Percentiles rank a stretch among this genome's conserved stretches.
Evolutionary conservation across 768 basidiomycete genomes (phyloP).

Genomic region (Tricholoma furcatifolium): DNA sequence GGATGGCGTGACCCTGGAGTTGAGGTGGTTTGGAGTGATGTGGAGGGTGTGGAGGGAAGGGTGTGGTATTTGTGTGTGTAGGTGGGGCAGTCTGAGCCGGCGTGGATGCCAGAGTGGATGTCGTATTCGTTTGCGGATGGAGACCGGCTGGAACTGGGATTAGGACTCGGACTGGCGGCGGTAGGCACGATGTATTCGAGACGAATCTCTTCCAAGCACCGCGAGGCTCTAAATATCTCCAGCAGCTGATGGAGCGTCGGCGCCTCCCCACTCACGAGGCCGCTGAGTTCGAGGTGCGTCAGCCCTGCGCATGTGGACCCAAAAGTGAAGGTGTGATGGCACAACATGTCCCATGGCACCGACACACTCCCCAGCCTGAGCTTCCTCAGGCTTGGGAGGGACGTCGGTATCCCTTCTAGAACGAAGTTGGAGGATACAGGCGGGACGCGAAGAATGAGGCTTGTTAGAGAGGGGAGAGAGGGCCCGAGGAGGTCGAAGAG

Average conservation of each 20-base stretch:
- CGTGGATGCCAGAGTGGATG: too few relatives aligned
- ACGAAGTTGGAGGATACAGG: constrained; percentile 24
- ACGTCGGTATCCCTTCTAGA: constrained; percentile 10
- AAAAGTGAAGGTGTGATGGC: too few relatives aligned
- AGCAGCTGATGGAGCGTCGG: constrained; percentile 34
- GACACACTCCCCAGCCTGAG: constrained; percentile 34
- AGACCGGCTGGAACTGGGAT: too few relatives aligned
- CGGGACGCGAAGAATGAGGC: constrained; percentile 36
- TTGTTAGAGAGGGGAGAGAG: constrained; percentile 24
- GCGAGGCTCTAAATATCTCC: constrained; percentile 31
- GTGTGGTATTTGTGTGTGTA: background rate
- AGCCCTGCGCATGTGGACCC: constrained; percentile 29
- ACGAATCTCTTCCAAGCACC: constrained; percentile 28
- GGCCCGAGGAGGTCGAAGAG: constrained; percentile 25
- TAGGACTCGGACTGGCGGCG: too few relatives aligned
- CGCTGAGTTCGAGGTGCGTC: constrained; percentile 33
- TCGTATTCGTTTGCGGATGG: too few relatives aligned
- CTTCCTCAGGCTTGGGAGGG: constrained; percentile 29
- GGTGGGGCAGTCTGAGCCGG: too few relatives aligned
- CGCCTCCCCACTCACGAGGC: constrained; percentile 26
- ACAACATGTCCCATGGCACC: constrained; percentile 33
- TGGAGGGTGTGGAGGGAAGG: background rate
- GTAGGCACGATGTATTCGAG: constrained; percentile 28
- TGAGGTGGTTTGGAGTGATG: background rate
- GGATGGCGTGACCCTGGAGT: background rate